Percentiles rank a stretch among this genome's conserved stretches.
Evolutionary conservation across 2,329 filamentous ascomycete species (phyloP).

Genomic region (Aulographum hederae): DNA sequence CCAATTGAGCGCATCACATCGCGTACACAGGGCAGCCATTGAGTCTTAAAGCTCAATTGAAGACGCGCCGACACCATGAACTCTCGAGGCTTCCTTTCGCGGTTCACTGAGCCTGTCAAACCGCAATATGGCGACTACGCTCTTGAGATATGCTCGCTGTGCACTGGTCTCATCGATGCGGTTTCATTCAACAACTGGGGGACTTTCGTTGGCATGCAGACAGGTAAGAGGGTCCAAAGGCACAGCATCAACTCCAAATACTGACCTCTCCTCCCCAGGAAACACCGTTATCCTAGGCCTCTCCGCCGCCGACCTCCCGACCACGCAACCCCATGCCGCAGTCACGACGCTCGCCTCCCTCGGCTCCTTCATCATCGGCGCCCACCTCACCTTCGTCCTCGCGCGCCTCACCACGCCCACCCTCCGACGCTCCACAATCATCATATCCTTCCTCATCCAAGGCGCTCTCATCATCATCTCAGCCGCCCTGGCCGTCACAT

Average conservation of each 20-base stretch:
- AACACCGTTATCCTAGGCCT: slow-evolving; percentile 47
- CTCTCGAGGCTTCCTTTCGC: no score
- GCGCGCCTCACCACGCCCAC: slow-evolving; percentile 15
- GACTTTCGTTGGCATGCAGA: slow-evolving; percentile 35
- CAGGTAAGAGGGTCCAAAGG: slow-evolving; percentile 18
- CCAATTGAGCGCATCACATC: no score
- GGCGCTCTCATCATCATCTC: slow-evolving; percentile 31
- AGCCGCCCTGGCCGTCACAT: slow-evolving; percentile 31
- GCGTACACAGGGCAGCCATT: no score
- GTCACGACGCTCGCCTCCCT: slow-evolving; percentile 35
- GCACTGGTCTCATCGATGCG: slow-evolving; percentile 29
- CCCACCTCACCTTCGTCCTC: slow-evolving; percentile 25
- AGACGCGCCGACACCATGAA: no score
- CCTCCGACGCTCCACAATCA: slow-evolving; percentile 23
- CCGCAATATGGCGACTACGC: neutral
- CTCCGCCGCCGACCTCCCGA: slow-evolving; percentile 34
- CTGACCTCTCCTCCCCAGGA: slow-evolving; percentile 16
- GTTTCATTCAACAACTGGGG: slow-evolving; percentile 29
- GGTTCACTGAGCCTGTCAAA: no score
- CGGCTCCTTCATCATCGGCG: slow-evolving; percentile 33
- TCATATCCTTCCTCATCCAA: slow-evolving; percentile 34
- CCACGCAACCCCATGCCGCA: slow-evolving; percentile 32
- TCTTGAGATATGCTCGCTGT: slow-evolving; percentile 24
- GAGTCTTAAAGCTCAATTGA: no score
- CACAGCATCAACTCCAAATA: neutral